phyloP scores from a whole-genome alignment of 1,139 yeast genomes.

The Yamadazyma aaseri region DNA sequence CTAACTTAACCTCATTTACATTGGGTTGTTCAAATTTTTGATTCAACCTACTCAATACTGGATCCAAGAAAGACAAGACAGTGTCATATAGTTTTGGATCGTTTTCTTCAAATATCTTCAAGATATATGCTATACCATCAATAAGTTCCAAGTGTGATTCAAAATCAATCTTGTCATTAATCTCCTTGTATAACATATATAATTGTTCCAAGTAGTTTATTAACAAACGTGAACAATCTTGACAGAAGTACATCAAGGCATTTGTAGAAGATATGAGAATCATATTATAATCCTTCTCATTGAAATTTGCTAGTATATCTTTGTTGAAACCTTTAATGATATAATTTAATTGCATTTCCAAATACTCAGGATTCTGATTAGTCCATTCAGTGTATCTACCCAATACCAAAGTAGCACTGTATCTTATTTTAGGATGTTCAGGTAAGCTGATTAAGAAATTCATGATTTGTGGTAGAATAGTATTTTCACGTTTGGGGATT shows the following conservation, averaged over 20 bases:
- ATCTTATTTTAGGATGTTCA: slow-evolving; percentile 81
- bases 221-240: slow-evolving; percentile 76
- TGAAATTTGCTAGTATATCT: slow-evolving; percentile 7
- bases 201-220: slow-evolving; percentile 74
- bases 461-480: slow-evolving; percentile 78
- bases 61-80: slow-evolving; percentile 59
- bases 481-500: slow-evolving; percentile 66
- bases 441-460: slow-evolving; percentile 67
- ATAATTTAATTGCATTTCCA: slow-evolving; percentile 82
- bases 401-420: slow-evolving; percentile 87
- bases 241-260: slow-evolving; percentile 92
- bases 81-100: slow-evolving; percentile 29
- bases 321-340: slow-evolving; percentile 69
- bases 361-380: slow-evolving; percentile 72
- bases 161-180: slow-evolving; percentile 56
- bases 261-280: slow-evolving; percentile 86
- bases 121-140: slow-evolving; percentile 87
- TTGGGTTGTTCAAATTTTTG: slow-evolving; percentile 17
- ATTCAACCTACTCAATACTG: slow-evolving; percentile 55
- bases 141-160: slow-evolving; percentile 77
- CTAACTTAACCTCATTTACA: slow-evolving; percentile 45
- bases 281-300: slow-evolving; percentile 34
- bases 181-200: slow-evolving; percentile 68
- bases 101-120: slow-evolving; percentile 50
- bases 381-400: slow-evolving; percentile 98